Conservation (phyloP, 192 early-diverging fungal species). For the Rhizoclosmatium sp. region DNA sequence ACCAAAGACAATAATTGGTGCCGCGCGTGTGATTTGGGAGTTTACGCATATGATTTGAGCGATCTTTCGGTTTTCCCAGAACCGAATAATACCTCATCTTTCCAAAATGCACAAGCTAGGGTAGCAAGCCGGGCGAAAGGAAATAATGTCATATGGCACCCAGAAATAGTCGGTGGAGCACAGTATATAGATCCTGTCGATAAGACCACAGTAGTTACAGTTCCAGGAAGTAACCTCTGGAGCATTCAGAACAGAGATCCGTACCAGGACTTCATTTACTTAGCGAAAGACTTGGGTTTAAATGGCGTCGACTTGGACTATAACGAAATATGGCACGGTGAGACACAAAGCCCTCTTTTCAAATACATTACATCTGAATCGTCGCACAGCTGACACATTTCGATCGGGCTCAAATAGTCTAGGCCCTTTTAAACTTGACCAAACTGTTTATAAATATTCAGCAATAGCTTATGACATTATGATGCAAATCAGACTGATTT, state of each 20-base stretch:
- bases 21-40: background rate
- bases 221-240: constrained; percentile 9
- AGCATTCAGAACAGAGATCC: background rate
- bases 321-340: constrained; percentile 26
- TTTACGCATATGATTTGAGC: background rate
- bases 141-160: constrained; percentile 7
- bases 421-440: constrained; percentile 24
- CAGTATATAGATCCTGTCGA: background rate
- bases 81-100: constrained; percentile 13
- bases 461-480: constrained; percentile 65
- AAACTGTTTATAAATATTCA: constrained; percentile 37
- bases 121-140: background rate
- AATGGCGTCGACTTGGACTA: constrained; percentile 26
- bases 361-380: background rate
- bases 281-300: constrained; percentile 6
- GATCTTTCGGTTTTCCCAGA: constrained; percentile 33
- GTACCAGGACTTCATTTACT: constrained; percentile 7
- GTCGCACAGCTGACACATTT: constrained; percentile 21
- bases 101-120: background rate
- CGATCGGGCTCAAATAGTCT: background rate
- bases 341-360: no score
- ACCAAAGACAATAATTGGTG: constrained; percentile 28
- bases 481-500: constrained; percentile 67
- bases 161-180: constrained; percentile 7
- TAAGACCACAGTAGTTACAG: background rate